Base-by-base conservation (phyloP, 352 stramenopile species). In the Phytophthora pluvialis region DNA sequence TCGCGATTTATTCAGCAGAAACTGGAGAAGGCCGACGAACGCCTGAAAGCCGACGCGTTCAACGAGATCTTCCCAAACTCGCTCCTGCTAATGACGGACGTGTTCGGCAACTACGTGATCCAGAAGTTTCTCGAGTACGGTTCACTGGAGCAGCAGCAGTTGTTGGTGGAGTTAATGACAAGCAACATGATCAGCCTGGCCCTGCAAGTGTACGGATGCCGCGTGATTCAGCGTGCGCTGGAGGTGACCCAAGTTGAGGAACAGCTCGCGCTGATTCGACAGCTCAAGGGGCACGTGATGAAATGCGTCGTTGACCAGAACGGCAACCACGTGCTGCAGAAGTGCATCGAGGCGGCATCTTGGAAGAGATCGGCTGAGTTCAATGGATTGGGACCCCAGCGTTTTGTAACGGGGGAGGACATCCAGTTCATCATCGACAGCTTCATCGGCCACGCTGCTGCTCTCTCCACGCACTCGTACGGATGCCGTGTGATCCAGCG, bases 21-120 rank as follows among this genome's bases (percentile, higher is more conserved):
- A 59, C 67, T 97, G 29, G 90, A 97, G 57, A 93, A 89, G 43
- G 90, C 88, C 0, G 83, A 91, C 29, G 81, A 95, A 10, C 72
- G 79, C 15, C 60, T 74, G 26, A 93, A 93, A 54, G 60, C 86
- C 15, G 76, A 90, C 2, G 83, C 88, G 7, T 96, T 97, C 54
- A 79, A 81, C 35, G 90, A 97, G 52, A 81, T 96, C n/a, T 90
- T 83, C 26, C 84, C 85, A 10, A 83, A 91, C 36, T 88, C 83
- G 13, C 73, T 96, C 16, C 29, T 80, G 42, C 65, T 97, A 42
- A 97, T 97, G 90, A 93, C 84, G 29, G 89, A 97, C 55, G 97
- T 99, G 6, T 99, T 99, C 74, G 98, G 98, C 15, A 99, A 99
- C 75, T 99, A 99, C 65, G 97, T 99, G 26, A 97, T 99, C 36